Evolutionary conservation across 1,284 basidiomycete species (phyloP).

Genomic region (Polyporus tsugae): DNA sequence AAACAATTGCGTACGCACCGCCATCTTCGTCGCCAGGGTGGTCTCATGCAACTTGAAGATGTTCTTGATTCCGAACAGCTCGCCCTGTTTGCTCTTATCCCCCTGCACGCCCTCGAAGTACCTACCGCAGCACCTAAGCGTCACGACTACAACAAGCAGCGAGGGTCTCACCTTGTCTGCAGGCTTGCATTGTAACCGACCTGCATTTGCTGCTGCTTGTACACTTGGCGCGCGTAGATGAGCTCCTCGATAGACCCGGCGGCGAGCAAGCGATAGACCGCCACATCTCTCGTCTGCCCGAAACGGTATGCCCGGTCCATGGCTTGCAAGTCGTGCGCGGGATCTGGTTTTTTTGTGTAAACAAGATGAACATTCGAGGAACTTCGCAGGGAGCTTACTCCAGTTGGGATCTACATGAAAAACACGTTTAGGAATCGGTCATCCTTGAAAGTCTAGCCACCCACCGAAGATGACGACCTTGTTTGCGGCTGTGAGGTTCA

Average conservation of each 20-base stretch:
- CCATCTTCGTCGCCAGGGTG: conserved; percentile 75
- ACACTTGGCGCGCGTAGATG: conserved; percentile 87
- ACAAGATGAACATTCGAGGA: not conserved
- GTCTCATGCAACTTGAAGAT: conserved; percentile 84
- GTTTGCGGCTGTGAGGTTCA: conserved; percentile 82
- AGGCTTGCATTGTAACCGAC: conserved; percentile 86
- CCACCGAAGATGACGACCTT: conserved; percentile 87
- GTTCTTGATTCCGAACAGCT: conserved; percentile 85
- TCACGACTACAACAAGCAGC: not conserved
- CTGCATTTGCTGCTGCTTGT: conserved; percentile 91
- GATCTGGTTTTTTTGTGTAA: conserved; percentile 56
- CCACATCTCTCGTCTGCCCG: conserved; percentile 88
- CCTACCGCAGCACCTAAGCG: conserved; percentile 45
- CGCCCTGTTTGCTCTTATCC: conserved; percentile 75
- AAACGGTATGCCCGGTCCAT: conserved; percentile 92
- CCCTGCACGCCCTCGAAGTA: conserved; percentile 87
- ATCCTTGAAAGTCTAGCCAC: conserved; percentile 32
- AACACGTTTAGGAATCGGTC: not conserved
- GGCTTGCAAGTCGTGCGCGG: conserved; percentile 87
- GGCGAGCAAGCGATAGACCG: conserved; percentile 85
- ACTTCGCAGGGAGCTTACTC: conserved; percentile 61
- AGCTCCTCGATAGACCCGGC: conserved; percentile 89
- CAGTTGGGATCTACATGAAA: conserved; percentile 79
- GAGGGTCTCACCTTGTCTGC: conserved; percentile 66
- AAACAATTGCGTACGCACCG: conserved; percentile 51